Base-by-base conservation (phyloP, 177 flowering plant genomes). In the Telopea speciosissima region DNA sequence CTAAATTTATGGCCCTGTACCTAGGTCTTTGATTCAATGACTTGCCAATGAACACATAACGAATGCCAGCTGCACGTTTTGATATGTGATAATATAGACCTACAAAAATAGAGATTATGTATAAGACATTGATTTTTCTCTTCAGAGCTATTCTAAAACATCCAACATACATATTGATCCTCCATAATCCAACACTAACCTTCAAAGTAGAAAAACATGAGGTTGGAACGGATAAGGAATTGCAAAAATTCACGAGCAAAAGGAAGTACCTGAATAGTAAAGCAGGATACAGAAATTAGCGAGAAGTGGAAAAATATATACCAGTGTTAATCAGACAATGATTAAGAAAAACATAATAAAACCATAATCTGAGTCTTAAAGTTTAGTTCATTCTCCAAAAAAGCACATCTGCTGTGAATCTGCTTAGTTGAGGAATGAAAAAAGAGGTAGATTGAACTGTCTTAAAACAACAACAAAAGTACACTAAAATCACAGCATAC, bases 131-230 rank as follows among this genome's bases (percentile, higher is more conserved):
- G 12, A 23, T 12, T 12, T 59, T 59, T 45, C 73, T 56, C 45
- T 45, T 40, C 14, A 25, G 40, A 61, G 61, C 9, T 3, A 24
- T 61, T 24, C 25, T 7, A 11, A 56, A 74, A 62, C 31, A 13
- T 17, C 16, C 24, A 67, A 28, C 16, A 36, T 24, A 72, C 65
- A 44, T 23, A 22, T 33, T 42, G 68, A 60, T 63, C 54, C 21
- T 24, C 19, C 11, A 21, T 70, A 68, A 54, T 49, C 25, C 8
- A 72, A 60, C 9, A 75, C 67, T 70, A 70, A 92, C 99, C 98
- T 89, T 96, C 99, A 79, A 96, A 96, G 84, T 93, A 96, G 83
- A 96, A 96, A 72, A 93, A 82, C 99, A 96, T 96, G 65, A 96
- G 89, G 70, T 93, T 96, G 28, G 95, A 73, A 58, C 98, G 99